These are phyloP conservation scores for Helianthus tuberosus DNA, from an alignment of 129 eudicot genomes.

Conservation along the genomic window DNA sequence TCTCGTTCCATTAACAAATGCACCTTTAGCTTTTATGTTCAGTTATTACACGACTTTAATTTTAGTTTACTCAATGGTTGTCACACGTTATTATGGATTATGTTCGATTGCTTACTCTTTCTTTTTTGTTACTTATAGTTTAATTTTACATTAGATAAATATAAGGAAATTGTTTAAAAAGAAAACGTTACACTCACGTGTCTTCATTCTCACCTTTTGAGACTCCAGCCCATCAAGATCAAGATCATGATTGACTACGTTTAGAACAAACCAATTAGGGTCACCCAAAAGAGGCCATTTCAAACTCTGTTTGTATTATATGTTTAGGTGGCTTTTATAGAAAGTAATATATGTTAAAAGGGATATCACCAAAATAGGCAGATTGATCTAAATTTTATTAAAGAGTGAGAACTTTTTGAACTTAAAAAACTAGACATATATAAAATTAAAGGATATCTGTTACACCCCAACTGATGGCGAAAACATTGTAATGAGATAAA, in stretches of 20 bases:
- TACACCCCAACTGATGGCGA: no score
- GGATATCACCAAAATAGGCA: no score
- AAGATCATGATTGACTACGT: background rate
- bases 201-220: background rate
- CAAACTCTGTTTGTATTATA: background rate
- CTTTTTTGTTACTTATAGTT: slow-evolving; percentile 4
- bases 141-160: slow-evolving; percentile 3
- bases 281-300: background rate
- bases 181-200: background rate
- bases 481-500: no score
- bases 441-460: no score
- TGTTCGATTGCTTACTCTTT: slow-evolving; percentile 1
- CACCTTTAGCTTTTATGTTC: background rate
- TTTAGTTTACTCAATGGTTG: slow-evolving; percentile 11
- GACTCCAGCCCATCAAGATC: background rate
- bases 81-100: background rate
- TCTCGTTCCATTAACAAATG: background rate
- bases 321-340: background rate
- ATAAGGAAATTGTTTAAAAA: background rate
- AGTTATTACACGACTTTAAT: slow-evolving; percentile 4
- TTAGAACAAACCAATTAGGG: background rate
- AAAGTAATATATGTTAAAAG: background rate
- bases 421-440: no score
- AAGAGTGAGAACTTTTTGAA: no score
- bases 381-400: no score